A percentile compares a stretch with the other conserved stretches of the same genome.
Conservation (phyloP, 2,329 filamentous ascomycete genomes). For the Aspergillus texensis region DNA sequence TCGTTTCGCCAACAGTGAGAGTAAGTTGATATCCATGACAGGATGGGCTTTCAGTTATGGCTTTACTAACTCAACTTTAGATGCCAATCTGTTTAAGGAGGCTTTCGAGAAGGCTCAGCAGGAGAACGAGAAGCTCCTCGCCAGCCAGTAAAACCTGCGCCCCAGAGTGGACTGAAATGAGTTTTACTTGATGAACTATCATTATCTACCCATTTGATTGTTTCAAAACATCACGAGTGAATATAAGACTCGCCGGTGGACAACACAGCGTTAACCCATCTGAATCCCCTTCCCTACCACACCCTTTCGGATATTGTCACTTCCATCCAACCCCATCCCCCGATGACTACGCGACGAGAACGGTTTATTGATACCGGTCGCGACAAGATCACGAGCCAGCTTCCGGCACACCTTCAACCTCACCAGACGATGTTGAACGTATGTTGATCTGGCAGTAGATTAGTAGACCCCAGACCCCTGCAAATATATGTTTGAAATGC, state of each 20-base stretch:
- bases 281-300: constrained; percentile 7
- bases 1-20: constrained; percentile 96
- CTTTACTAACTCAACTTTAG: constrained; percentile 50
- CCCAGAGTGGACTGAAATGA: constrained; percentile 1
- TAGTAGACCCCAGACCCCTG: constrained; percentile 26
- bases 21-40: constrained; percentile 57
- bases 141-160: constrained; percentile 45
- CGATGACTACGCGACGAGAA: constrained; percentile 26
- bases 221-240: neutral
- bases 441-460: constrained; percentile 37
- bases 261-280: neutral
- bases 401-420: neutral
- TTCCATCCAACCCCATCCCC: constrained; percentile 12
- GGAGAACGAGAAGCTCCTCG: constrained; percentile 89
- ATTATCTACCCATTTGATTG: constrained; percentile 15
- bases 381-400: constrained; percentile 21
- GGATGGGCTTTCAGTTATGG: neutral
- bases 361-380: constrained; percentile 28
- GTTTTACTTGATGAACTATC: constrained; percentile 14
- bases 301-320: constrained; percentile 9
- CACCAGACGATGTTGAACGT: constrained; percentile 21
- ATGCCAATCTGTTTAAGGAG: constrained; percentile 97
- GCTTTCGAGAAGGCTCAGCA: constrained; percentile 95
- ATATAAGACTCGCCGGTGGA: constrained; percentile 3
- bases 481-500: constrained; percentile 35